Evolutionary conservation across 352 stramenopile species (phyloP).

Genomic region (Phytophthora litchii): DNA sequence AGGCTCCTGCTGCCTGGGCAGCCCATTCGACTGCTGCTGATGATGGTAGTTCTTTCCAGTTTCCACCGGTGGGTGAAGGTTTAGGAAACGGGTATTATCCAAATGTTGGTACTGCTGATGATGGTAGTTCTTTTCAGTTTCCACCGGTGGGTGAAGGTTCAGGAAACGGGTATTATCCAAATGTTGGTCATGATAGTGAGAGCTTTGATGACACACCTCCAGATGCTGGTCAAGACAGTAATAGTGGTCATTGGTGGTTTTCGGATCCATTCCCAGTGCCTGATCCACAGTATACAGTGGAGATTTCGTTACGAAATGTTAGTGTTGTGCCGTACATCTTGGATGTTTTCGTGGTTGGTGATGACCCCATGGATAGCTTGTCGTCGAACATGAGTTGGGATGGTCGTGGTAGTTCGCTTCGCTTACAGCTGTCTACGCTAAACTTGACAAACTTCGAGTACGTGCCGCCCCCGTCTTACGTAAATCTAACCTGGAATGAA

Average conservation of each 20-base stretch:
- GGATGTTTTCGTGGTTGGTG: slow-evolving; percentile 7
- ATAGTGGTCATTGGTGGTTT: slow-evolving; percentile 11
- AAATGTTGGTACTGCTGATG: slow-evolving; percentile 10
- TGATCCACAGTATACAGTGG: slow-evolving; percentile 29
- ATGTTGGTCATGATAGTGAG: slow-evolving; percentile 8
- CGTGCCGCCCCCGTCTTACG: slow-evolving; percentile 33
- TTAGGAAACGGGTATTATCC: slow-evolving; percentile 1
- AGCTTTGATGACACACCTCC: slow-evolving; percentile 13
- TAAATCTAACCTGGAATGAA: slow-evolving; percentile 45
- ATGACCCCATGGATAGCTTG: slow-evolving; percentile 3
- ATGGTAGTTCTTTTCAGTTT: slow-evolving; percentile 13
- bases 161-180: not conserved
- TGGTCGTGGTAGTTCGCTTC: slow-evolving; percentile 11
- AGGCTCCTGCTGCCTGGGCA: slow-evolving; percentile 16
- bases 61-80: slow-evolving; percentile 8
- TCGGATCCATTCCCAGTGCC: slow-evolving; percentile 24
- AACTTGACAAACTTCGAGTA: slow-evolving; percentile 49
- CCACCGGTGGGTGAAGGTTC: slow-evolving; percentile 13
- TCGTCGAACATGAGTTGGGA: slow-evolving; percentile 9
- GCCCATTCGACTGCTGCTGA: slow-evolving; percentile 6
- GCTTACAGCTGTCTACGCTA: slow-evolving; percentile 30
- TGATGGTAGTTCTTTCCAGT: slow-evolving; percentile 13
- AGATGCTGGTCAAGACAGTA: slow-evolving; percentile 7
- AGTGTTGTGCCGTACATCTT: slow-evolving; percentile 31
- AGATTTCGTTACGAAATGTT: slow-evolving; percentile 43